These are phyloP conservation scores for Mycena sanguinolenta DNA, from an alignment of 768 basidiomycete genomes.

Conservation along the genomic window DNA sequence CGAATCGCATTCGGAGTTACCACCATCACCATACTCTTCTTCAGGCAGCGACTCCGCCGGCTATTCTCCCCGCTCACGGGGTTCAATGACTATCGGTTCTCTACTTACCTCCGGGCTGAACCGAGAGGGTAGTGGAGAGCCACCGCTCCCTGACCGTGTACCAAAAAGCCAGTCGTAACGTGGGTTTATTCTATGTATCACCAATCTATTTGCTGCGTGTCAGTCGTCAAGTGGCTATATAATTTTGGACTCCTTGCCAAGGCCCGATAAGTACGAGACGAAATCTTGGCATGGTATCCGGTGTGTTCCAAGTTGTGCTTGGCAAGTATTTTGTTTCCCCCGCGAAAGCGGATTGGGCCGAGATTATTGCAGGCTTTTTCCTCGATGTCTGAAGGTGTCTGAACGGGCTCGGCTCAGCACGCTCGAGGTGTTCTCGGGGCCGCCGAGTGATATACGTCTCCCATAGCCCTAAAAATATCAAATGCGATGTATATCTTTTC, in stretches of 20 bases:
- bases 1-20: conserved; percentile 61
- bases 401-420: too few species aligned
- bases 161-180: conserved; percentile 12
- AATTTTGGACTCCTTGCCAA: neutral
- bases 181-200: conserved; percentile 1
- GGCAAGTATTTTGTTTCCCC: neutral
- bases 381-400: neutral
- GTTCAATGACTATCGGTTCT: conserved; percentile 86
- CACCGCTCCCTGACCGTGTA: conserved; percentile 6
- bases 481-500: neutral
- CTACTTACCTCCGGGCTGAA: conserved; percentile 66
- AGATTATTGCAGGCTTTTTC: neutral
- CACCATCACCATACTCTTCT: conserved; percentile 83
- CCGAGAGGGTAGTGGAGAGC: conserved; percentile 52
- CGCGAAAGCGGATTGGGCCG: neutral
- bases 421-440: neutral
- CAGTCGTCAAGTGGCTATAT: neutral
- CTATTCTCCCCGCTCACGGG: conserved; percentile 78
- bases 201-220: conserved; percentile 20
- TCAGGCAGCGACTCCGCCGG: conserved; percentile 77
- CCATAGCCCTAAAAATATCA: neutral
- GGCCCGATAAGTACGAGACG: neutral
- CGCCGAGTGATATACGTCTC: too few species aligned
- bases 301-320: neutral
- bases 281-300: neutral